A percentile compares a stretch with the other conserved stretches of the same genome.
phyloP scores from a whole-genome alignment of 805 yeast species.

The Starmerella roubikii region DNA sequence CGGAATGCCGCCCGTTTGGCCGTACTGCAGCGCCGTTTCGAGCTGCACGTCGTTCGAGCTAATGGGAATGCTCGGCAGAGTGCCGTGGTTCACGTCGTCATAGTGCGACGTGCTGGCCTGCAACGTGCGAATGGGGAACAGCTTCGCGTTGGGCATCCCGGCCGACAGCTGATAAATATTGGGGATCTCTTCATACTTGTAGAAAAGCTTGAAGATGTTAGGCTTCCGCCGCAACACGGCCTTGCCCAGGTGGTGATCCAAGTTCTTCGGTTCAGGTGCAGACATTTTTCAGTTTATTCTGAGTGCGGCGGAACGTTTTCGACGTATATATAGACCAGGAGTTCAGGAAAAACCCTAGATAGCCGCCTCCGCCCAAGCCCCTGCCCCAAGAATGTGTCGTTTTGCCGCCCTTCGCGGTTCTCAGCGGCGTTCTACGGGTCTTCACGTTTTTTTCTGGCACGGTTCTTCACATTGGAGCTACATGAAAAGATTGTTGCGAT shows the following conservation, averaged over 20 bases:
- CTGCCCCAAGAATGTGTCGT: no score
- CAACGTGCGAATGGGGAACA: constrained; percentile 18
- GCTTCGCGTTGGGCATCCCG: constrained; percentile 19
- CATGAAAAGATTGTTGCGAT: no score
- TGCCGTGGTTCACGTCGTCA: constrained; percentile 1
- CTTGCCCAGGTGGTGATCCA: constrained; percentile 19
- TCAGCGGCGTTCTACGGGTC: no score
- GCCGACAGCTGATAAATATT: constrained; percentile 19
- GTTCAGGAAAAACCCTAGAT: no score
- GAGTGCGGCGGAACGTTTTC: no score
- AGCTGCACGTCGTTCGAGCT: constrained; percentile 25
- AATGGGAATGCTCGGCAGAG: constrained; percentile 4
- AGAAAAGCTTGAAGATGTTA: constrained; percentile 20
- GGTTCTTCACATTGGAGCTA: no score
- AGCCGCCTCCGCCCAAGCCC: no score
- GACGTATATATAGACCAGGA: no score
- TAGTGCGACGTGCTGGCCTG: constrained; percentile 11
- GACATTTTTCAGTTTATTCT: no score
- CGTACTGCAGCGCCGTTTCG: constrained; percentile 78
- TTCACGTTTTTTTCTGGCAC: no score
- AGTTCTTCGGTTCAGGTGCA: constrained; percentile 12
- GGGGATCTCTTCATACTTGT: constrained; percentile 20
- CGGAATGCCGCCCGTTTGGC: constrained; percentile 69
- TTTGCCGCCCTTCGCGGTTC: no score
- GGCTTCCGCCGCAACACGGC: constrained; percentile 19